Conservation (phyloP, 179 eudicot species). For the Gypsophila paniculata region DNA sequence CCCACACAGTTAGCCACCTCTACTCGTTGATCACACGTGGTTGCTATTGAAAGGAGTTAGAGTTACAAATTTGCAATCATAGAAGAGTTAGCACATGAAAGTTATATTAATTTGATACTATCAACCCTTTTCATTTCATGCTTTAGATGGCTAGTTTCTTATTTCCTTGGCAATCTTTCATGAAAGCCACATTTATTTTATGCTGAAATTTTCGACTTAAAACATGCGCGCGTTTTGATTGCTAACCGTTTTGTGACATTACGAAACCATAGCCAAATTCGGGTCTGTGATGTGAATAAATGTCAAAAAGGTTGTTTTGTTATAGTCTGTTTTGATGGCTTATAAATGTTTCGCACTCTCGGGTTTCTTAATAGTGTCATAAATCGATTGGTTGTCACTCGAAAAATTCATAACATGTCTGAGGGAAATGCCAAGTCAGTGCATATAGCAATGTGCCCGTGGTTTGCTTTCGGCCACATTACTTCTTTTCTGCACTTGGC, state of each 20-base stretch:
- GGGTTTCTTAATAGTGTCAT: background rate
- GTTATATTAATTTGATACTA: background rate
- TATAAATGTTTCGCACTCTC: slow-evolving; percentile 6
- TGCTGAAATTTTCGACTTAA: background rate
- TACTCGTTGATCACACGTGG: background rate
- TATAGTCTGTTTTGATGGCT: slow-evolving; percentile 2
- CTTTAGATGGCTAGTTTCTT: slow-evolving; percentile 17
- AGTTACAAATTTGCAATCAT: too few relatives aligned
- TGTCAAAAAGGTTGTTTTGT: slow-evolving; percentile 13
- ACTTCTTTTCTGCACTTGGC: slow-evolving; percentile 34
- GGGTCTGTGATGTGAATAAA: background rate
- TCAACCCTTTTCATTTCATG: slow-evolving; percentile 12
- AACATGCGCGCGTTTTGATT: slow-evolving; percentile 1
- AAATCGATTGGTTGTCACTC: background rate
- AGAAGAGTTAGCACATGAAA: background rate
- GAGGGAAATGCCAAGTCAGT: slow-evolving; percentile 17
- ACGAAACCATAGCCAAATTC: slow-evolving; percentile 8
- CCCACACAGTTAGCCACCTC: too few relatives aligned
- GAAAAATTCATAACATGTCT: slow-evolving; percentile 17
- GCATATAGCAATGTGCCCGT: slow-evolving; percentile 45
- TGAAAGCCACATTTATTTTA: background rate
- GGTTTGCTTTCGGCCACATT: slow-evolving; percentile 43
- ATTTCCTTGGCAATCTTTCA: background rate
- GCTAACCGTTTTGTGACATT: background rate
- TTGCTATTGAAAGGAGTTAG: too few relatives aligned